Percentiles rank a stretch among this genome's conserved stretches.
Evolutionary conservation across 805 yeast genomes (phyloP).

Genomic region (Teunomyces gatunensis): DNA sequence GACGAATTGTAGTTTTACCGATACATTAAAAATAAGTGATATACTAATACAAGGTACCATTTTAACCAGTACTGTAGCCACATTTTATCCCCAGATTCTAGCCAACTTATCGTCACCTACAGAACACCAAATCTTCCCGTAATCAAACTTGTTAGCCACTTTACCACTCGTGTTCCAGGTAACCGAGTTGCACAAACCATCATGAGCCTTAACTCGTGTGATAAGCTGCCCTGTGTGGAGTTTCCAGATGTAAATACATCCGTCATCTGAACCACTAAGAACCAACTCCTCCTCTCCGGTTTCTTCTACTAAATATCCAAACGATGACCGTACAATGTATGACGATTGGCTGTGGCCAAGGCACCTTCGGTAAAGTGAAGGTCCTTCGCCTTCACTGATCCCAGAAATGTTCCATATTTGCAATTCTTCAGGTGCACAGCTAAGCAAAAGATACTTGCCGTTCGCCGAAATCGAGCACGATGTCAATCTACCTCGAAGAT

Average conservation of each 20-base stretch:
- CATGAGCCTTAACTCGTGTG: conserved; percentile 60
- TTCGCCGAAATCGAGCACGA: conserved; percentile 56
- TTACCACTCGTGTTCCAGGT: conserved; percentile 55
- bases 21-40: neutral
- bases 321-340: conserved; percentile 70
- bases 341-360: conserved; percentile 72
- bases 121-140: conserved; percentile 64
- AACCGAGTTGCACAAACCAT: conserved; percentile 69
- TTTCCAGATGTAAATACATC: conserved; percentile 76
- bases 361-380: conserved; percentile 53
- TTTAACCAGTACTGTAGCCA: neutral
- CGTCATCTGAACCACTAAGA: conserved; percentile 83
- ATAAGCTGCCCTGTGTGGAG: conserved; percentile 66
- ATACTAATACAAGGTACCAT: neutral
- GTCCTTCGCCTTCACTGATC: conserved; percentile 6
- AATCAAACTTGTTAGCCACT: conserved; percentile 21
- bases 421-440: conserved; percentile 69
- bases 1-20: conserved; percentile 36
- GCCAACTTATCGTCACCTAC: conserved; percentile 81
- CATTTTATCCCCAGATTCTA: conserved; percentile 55
- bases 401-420: conserved; percentile 73
- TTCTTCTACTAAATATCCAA: conserved; percentile 54
- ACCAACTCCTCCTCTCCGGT: conserved; percentile 57
- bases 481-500: conserved; percentile 58
- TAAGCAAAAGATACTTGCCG: conserved; percentile 58